Base-by-base conservation (phyloP, 768 basidiomycete genomes). In the Rossbeevera mucosa region DNA sequence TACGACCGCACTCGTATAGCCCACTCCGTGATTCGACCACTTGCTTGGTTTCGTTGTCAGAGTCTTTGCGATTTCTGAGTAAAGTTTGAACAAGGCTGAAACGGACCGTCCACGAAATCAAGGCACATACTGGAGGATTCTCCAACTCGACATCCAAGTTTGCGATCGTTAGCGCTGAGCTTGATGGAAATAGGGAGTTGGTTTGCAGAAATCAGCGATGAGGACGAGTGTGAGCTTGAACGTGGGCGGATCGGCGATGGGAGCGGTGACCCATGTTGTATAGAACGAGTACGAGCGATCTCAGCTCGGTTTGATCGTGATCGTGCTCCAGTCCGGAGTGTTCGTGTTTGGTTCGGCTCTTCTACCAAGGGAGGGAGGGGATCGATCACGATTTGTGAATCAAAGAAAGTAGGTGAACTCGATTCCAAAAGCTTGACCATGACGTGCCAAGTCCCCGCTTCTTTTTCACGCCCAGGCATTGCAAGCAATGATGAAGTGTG, bases 401-500 rank as follows among this genome's bases (percentile, higher is more conserved):
- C 47, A 20, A 63, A 58, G 41, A 50, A 62, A 11, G 58, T 61
- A 25, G 59, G 59, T n/a, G 28, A 24, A 44, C 62, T 64, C 13
- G 55, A 42, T 22, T 63, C 62, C 6, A 63, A 29, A 12, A 62
- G 53, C 4, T 72, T 72, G 7, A 85, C 72, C 21, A 74, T 66
- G 44, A 83, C 67, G 45, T 76, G 72, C 82, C 63, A 67, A 7
- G 50, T 45, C 16, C 43, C 53, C 26, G 4, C n/a, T n/a, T n/a
- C 14, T 18, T 48, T 59, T 20, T 36, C 50, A 8, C 45, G 45
- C 40, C 51, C 53, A 2, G 44, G 44, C 14, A 43, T 5, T 13
- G 31, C 30, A 7, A 16, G 16, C 16, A 40, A 30, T 4, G 52
- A 51, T 12, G 50, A 29, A 21, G 55, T 28, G 18, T 56, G 30